Percentiles rank a stretch among this genome's conserved stretches.
phyloP scores from a whole-genome alignment of 495 filamentous ascomycete genomes.

The Aspergillus conjunctus region DNA sequence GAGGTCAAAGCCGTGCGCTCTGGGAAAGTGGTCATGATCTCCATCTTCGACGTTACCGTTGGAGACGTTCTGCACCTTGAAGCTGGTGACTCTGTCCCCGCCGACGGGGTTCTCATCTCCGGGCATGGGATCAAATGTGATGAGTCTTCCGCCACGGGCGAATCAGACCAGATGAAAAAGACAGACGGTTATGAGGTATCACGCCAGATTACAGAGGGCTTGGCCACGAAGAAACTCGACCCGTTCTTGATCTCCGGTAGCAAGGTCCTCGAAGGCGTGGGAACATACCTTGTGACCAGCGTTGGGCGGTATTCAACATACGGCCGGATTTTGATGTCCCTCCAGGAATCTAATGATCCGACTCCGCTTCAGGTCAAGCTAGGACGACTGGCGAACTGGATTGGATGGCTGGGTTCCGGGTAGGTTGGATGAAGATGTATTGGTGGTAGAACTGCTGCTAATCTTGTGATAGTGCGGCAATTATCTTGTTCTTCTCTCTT shows the following conservation, averaged over 20 bases:
- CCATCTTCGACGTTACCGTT: conserved; percentile 69
- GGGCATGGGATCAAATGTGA: conserved; percentile 69
- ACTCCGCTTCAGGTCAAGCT: conserved; percentile 68
- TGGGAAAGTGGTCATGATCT: conserved; percentile 70
- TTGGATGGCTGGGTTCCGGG: conserved; percentile 56
- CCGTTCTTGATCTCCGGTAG: conserved; percentile 65
- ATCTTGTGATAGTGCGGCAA: conserved; percentile 51
- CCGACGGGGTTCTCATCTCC: conserved; percentile 63
- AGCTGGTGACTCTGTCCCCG: conserved; percentile 69
- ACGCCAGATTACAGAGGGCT: conserved; percentile 55
- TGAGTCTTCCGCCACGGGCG: conserved; percentile 69
- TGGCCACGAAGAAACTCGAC: conserved; percentile 60
- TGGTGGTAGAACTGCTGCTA: not conserved
- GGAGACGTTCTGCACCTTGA: conserved; percentile 75
- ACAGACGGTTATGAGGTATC: conserved; percentile 60
- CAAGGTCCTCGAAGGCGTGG: conserved; percentile 67
- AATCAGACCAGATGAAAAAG: conserved; percentile 71
- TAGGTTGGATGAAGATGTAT: conserved; percentile 21
- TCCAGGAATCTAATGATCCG: conserved; percentile 62
- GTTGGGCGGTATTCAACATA: conserved; percentile 64
- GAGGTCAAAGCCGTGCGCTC: conserved; percentile 76
- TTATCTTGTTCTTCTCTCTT: conserved; percentile 63
- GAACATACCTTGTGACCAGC: conserved; percentile 64
- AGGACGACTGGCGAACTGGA: conserved; percentile 64
- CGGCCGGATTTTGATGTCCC: conserved; percentile 64